These are phyloP conservation scores for Macadamia integrifolia DNA, from an alignment of 164 flowering plant species.

Conservation along the genomic window DNA sequence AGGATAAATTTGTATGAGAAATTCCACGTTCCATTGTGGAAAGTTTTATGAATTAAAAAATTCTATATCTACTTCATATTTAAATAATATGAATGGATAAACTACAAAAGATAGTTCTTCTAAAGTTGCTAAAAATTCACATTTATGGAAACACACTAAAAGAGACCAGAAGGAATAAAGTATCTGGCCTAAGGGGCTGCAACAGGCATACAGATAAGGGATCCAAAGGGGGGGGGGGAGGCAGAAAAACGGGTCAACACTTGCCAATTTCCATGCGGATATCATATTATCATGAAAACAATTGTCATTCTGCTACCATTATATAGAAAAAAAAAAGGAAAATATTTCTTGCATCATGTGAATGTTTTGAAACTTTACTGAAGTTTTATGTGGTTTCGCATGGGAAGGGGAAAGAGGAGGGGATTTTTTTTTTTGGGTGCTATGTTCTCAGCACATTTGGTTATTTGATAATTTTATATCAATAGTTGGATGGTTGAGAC, in stretches of 20 bases:
- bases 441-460: too few species aligned
- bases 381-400: not conserved
- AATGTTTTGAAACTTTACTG: not conserved
- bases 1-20: constrained; percentile 14
- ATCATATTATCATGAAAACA: not conserved
- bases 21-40: not conserved
- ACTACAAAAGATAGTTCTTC: not conserved
- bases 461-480: not conserved
- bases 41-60: not conserved
- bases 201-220: too few species aligned
- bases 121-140: too few species aligned
- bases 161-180: too few species aligned
- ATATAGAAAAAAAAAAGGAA: not conserved
- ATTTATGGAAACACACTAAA: too few species aligned
- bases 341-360: not conserved
- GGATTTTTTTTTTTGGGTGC: not conserved
- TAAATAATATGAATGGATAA: not conserved
- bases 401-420: not conserved
- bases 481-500: too few species aligned
- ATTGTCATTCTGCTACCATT: not conserved
- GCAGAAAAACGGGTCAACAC: not conserved
- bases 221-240: too few species aligned
- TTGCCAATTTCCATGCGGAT: not conserved
- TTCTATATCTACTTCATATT: not conserved
- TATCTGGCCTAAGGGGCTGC: too few species aligned